Evolutionary conservation across 805 yeast genomes (phyloP).

Genomic region (Brettanomyces sp.): DNA sequence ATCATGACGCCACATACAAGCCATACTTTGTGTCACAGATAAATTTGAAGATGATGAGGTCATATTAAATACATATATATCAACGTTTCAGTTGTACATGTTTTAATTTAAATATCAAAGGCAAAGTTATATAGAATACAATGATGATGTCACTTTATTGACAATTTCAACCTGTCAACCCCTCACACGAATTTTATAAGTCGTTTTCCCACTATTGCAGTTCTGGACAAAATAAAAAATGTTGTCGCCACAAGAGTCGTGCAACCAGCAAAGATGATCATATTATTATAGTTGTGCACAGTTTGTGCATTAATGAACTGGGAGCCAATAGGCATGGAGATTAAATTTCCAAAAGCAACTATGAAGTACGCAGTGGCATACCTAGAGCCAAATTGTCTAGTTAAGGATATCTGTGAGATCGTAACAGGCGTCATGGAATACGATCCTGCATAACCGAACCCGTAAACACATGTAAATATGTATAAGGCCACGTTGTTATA

Average conservation of each 20-base stretch:
- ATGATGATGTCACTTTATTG: background rate
- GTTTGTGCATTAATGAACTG: constrained; percentile 28
- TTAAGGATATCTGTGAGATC: constrained; percentile 46
- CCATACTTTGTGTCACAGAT: too few species aligned
- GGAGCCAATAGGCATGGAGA: constrained; percentile 41
- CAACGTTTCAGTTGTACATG: background rate
- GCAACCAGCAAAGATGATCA: constrained; percentile 20
- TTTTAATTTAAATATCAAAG: background rate
- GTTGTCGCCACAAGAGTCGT: constrained; percentile 11
- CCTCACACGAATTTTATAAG: constrained; percentile 21
- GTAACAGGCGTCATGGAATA: constrained; percentile 57
- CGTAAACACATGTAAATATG: constrained; percentile 38
- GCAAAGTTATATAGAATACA: background rate
- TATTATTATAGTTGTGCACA: constrained; percentile 13
- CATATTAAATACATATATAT: background rate
- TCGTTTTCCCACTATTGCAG: constrained; percentile 11
- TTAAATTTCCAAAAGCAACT: constrained; percentile 40
- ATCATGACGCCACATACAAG: too few species aligned
- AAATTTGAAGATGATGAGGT: too few species aligned
- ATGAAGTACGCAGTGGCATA: constrained; percentile 61
- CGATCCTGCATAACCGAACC: constrained; percentile 49
- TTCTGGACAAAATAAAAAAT: constrained; percentile 9
- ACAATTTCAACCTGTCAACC: background rate
- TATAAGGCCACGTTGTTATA: constrained; percentile 31
- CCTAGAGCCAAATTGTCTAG: constrained; percentile 54